Percentiles rank a stretch among this genome's conserved stretches.
phyloP scores from a whole-genome alignment of 2,329 filamentous ascomycete species.

The Epichloe sylvatica region DNA sequence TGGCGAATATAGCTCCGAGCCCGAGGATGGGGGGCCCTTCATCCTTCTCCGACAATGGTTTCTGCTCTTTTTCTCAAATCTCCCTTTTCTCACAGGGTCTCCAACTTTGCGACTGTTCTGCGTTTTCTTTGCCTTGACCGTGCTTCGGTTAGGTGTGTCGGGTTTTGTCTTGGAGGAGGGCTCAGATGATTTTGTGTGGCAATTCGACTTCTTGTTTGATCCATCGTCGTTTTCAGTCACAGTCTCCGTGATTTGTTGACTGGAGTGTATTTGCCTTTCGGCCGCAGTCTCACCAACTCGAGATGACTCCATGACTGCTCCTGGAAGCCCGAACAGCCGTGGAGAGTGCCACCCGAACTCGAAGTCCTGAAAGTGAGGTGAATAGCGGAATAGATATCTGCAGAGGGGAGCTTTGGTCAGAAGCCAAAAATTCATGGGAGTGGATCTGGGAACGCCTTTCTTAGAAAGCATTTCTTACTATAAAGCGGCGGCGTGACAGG shows the following conservation, averaged over 20 bases:
- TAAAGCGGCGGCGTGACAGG: neutral
- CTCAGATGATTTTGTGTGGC: neutral
- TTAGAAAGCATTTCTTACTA: neutral
- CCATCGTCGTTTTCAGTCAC: neutral
- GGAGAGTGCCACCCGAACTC: neutral
- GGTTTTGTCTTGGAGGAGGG: neutral
- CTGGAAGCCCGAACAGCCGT: neutral
- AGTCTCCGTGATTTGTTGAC: neutral
- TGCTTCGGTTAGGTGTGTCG: neutral
- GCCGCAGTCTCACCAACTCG: neutral
- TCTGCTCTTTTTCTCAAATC: neutral
- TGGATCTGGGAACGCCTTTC: neutral
- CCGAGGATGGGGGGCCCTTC: neutral
- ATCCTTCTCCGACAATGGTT: neutral
- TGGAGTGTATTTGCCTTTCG: neutral
- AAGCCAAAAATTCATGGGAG: neutral
- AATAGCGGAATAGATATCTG: neutral
- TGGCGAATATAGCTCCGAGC: neutral
- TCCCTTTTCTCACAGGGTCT: neutral
- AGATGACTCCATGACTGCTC: constrained; percentile 1
- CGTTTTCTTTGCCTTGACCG: neutral
- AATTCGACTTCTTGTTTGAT: neutral
- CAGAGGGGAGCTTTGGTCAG: neutral
- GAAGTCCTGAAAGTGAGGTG: neutral
- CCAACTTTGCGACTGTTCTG: neutral